These are phyloP conservation scores for Phialocephala sp. DNA, from an alignment of 2,329 filamentous ascomycete genomes.

Conservation along the genomic window DNA sequence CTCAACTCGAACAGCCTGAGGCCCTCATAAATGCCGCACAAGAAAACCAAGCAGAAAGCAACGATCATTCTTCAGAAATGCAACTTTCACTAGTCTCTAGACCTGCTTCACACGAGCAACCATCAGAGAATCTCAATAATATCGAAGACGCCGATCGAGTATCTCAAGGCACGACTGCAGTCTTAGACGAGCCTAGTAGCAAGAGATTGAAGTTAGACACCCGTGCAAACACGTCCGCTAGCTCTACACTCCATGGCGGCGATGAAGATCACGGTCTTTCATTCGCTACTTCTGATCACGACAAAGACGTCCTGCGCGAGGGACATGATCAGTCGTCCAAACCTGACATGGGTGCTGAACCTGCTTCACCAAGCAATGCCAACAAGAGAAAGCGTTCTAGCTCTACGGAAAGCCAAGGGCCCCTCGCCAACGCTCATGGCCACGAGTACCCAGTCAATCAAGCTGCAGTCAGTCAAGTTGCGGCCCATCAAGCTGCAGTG, in stretches of 20 bases:
- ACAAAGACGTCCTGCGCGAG: neutral
- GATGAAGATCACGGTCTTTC: neutral
- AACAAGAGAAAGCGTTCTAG: conserved; percentile 3
- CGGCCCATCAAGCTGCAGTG: neutral
- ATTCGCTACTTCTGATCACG: neutral
- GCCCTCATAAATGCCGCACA: neutral
- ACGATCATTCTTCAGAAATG: neutral
- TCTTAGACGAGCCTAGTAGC: conserved; percentile 36
- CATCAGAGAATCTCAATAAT: neutral
- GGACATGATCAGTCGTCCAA: neutral
- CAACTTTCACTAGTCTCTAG: neutral
- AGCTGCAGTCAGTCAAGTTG: neutral
- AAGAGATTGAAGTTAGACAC: conserved; percentile 35
- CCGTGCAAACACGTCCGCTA: neutral
- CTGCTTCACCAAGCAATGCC: neutral
- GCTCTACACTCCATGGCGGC: neutral
- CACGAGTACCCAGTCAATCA: neutral
- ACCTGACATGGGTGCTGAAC: neutral
- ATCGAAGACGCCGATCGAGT: neutral
- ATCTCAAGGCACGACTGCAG: neutral
- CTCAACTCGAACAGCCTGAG: neutral
- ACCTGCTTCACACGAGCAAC: neutral
- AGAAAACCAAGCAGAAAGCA: neutral
- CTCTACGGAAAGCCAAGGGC: neutral
- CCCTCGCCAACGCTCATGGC: neutral